Percentiles rank a stretch among this genome's conserved stretches.
Conservation (phyloP, 768 basidiomycete genomes). For the Tulasnella calospora region DNA sequence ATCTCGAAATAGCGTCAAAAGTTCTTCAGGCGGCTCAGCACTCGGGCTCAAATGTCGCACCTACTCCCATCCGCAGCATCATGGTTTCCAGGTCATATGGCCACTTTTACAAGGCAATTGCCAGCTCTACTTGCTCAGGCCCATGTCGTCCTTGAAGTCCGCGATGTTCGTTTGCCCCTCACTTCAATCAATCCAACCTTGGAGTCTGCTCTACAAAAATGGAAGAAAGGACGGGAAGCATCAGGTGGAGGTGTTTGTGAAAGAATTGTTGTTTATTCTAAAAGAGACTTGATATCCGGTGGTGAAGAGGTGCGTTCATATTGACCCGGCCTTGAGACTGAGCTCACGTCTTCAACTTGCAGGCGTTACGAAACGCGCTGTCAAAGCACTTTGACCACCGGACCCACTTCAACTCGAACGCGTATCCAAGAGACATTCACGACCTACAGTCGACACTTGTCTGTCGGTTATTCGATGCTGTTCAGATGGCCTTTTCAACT, state of each 20-base stretch:
- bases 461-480: conserved; percentile 51
- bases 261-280: conserved; percentile 86
- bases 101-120: conserved; percentile 65
- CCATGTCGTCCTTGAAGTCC: conserved; percentile 88
- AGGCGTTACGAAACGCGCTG: conserved; percentile 59
- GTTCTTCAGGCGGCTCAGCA: not conserved
- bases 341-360: not conserved
- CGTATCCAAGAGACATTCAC: conserved; percentile 38
- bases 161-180: conserved; percentile 87
- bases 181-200: conserved; percentile 89
- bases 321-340: not conserved
- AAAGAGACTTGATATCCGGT: conserved; percentile 88
- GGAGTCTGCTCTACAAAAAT: conserved; percentile 49
- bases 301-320: conserved; percentile 66
- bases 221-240: conserved; percentile 26
- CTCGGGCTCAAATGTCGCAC: not conserved
- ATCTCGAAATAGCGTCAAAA: conserved; percentile 8
- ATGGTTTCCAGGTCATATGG: conserved; percentile 98
- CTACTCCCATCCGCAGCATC: conserved; percentile 40
- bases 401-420: conserved; percentile 29
- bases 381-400: conserved; percentile 28
- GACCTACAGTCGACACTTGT: conserved; percentile 61
- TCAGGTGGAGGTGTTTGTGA: conserved; percentile 55
- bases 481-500: not conserved
- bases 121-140: conserved; percentile 68